phyloP scores from a whole-genome alignment of 495 filamentous ascomycete species.

The Neurospora sp. region DNA sequence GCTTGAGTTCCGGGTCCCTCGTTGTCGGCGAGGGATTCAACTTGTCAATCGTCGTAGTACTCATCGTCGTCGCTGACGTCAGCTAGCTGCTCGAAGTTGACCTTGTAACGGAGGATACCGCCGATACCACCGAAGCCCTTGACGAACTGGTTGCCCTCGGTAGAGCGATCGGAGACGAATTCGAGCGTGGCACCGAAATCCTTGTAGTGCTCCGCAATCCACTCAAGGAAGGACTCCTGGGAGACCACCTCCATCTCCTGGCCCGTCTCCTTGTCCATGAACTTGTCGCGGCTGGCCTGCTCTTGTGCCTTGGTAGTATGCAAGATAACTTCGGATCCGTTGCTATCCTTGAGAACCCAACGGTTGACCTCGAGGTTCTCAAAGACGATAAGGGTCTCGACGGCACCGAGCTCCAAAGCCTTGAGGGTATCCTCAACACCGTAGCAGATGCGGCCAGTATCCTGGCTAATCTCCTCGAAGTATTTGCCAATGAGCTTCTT shows the following conservation, averaged over 20 bases:
- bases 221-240: slow-evolving; percentile 87
- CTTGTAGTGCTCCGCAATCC: slow-evolving; percentile 95
- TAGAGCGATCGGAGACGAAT: slow-evolving; percentile 93
- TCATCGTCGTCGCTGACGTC: slow-evolving; percentile 95
- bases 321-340: slow-evolving; percentile 59
- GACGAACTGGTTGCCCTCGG: slow-evolving; percentile 98
- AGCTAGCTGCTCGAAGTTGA: slow-evolving; percentile 98
- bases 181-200: slow-evolving; percentile 95
- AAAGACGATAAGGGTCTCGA: slow-evolving; percentile 91
- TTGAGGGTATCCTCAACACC: slow-evolving; percentile 96
- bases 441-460: slow-evolving; percentile 92
- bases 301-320: slow-evolving; percentile 88
- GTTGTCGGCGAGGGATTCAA: slow-evolving; percentile 77
- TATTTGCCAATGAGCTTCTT: slow-evolving; percentile 98
- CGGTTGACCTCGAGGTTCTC: slow-evolving; percentile 93
- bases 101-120: slow-evolving; percentile 94
- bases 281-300: slow-evolving; percentile 59
- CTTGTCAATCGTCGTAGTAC: slow-evolving; percentile 99
- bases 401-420: slow-evolving; percentile 91
- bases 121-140: slow-evolving; percentile 99
- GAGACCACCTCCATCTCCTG: slow-evolving; percentile 91
- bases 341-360: slow-evolving; percentile 73
- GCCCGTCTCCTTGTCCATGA: slow-evolving; percentile 89
- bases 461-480: slow-evolving; percentile 97
- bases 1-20: slow-evolving; percentile 71